Evolutionary conservation across 1,139 yeast species (phyloP), one percentile per base, ranked within the genome.

Genomic region (Yamadazyma taylorii): DNA sequence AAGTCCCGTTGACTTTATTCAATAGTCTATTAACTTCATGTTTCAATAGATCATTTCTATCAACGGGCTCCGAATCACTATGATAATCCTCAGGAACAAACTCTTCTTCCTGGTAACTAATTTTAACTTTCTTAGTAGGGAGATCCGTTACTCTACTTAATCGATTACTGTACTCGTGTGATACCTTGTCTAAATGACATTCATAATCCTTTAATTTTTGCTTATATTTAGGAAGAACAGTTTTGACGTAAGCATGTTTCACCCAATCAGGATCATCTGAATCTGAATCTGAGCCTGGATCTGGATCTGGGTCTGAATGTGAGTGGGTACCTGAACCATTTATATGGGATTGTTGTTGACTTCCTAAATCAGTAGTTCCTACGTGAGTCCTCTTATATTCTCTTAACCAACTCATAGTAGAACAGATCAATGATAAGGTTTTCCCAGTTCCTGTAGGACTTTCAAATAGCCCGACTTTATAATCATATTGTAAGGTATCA

Each of bases 381-480:
- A 28, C 4, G 14, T 7, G 35, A 7, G 56, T 52, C 23, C 55
- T 56, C 52, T 81, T 83, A 47, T 76, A 66, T 28, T 79, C 75
- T 35, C 97, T 64, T 10, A 90, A 65, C 96, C 96, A 90, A 0
- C 94, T 78, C 79, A 90, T 74, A 0, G 94, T 69, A 0, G 95
- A 79, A 54, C 97, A 92, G 2, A 90, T 85, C 31, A 90, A 63
- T 1, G 96, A 87, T 7, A 90, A 64, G 0, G 97, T 89, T 60
- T 90, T 90, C 4, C 97, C 97, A 1, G 94, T 86, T 3, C 97
- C 98, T 0, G 98, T 90, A 0, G 98, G 97, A 45, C 95, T 84
- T 57, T 90, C 97, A 52, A 90, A 85, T 6, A 90, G 67, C 0
- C 95, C 96, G 2, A 90, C 67, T 54, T 84, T 86, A 55, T 72